phyloP scores from a whole-genome alignment of 2,329 filamentous ascomycete genomes.

The Botryotinia globosa region DNA sequence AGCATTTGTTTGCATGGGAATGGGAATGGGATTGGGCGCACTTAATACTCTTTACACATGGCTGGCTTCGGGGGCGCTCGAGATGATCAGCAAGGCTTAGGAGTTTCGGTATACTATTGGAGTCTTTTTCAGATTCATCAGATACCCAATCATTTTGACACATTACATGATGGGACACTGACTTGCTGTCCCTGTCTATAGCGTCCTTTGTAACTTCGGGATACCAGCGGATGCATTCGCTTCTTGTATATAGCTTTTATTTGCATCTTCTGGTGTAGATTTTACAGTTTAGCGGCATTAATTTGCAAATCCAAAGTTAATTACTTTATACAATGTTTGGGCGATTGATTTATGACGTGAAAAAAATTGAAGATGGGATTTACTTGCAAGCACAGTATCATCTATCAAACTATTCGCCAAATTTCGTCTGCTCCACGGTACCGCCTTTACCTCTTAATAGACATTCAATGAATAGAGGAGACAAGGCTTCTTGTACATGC shows the following conservation, averaged over 20 bases:
- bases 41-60: constrained; percentile 2
- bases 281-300: background rate
- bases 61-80: background rate
- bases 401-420: background rate
- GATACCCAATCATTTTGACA: constrained; percentile 14
- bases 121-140: background rate
- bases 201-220: background rate
- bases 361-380: background rate
- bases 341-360: background rate
- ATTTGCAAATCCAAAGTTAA: background rate
- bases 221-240: background rate
- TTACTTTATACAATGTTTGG: background rate
- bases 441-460: background rate
- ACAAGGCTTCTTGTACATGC: background rate
- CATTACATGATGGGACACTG: background rate
- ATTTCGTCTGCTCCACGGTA: background rate
- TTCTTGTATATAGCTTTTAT: constrained; percentile 6
- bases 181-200: background rate
- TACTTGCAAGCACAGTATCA: background rate
- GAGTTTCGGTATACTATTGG: constrained; percentile 2
- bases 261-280: background rate
- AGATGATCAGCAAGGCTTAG: background rate
- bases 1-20: background rate
- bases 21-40: background rate
- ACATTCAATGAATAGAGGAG: background rate